phyloP scores from a whole-genome alignment of 2,329 filamentous ascomycete species.

The Penicillium sp. region DNA sequence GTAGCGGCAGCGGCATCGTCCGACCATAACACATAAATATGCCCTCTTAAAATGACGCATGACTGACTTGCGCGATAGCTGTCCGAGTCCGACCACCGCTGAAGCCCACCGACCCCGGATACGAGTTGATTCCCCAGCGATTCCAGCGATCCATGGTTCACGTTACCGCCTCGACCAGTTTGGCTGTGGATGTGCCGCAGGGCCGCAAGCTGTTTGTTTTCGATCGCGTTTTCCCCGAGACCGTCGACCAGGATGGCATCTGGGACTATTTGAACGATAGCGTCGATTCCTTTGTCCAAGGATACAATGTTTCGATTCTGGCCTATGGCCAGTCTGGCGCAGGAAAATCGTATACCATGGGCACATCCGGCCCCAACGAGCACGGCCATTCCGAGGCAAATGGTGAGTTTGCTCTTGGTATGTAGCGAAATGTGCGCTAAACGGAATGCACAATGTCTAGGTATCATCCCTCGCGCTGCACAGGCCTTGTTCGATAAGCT shows the following conservation, averaged over 20 bases:
- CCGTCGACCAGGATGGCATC: conserved; percentile 78
- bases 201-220: conserved; percentile 95
- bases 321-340: conserved; percentile 97
- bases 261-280: conserved; percentile 94
- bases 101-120: conserved; percentile 78
- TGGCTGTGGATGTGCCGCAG: conserved; percentile 85
- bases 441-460: conserved; percentile 45
- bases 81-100: conserved; percentile 89
- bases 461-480: conserved; percentile 88
- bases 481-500: conserved; percentile 83
- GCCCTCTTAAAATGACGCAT: neutral
- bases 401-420: conserved; percentile 56
- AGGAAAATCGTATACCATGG: conserved; percentile 98
- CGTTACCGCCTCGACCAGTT: conserved; percentile 75
- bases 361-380: conserved; percentile 79
- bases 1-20: neutral
- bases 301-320: conserved; percentile 96
- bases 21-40: neutral
- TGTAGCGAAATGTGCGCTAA: neutral
- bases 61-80: conserved; percentile 50
- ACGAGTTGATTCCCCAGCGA: conserved; percentile 88
- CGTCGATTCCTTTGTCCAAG: conserved; percentile 82
- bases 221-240: conserved; percentile 84
- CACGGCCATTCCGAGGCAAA: conserved; percentile 66
- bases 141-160: conserved; percentile 93